Evolutionary conservation across 148 eudicot species (phyloP), one percentile per base, ranked within the genome.

Genomic region (Gaultheria prostrata): DNA sequence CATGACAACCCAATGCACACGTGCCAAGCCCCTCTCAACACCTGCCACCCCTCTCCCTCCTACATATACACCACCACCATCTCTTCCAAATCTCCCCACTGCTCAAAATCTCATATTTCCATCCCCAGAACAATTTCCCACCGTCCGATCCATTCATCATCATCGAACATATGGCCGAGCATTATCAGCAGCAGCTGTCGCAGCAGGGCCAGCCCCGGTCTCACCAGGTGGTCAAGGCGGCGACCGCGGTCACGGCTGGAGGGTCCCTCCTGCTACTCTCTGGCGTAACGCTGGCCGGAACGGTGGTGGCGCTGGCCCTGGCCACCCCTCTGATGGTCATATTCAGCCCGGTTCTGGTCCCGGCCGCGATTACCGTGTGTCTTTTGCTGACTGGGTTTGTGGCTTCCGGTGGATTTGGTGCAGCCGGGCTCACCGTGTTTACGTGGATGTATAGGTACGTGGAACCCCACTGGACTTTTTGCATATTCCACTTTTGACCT

Each of bases 301-400:
- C 92, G 0, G 92, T 92, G 20, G 87, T 92, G 0, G 88, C 86
- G 24, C 86, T 91, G 2, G 85, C 88, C 0, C 4, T 92, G 4
- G 95, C 89, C 12, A 92, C 93, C 0, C 93, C 94, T 8, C 49
- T 92, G 56, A 61, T 90, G 69, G 93, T 92, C 30, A 87, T 92
- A 10, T 92, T 89, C 87, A 92, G 92, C 83, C 95, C 95, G 46
- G 93, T 91, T 21, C 74, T 91, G 14, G 93, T 92, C 4, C 97
- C 97, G 0, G 94, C 95, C 0, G 91, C 84, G 0, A 89, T 92
- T 2, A 80, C 92, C 0, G 79, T 87, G 11, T 87, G 89, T 48
- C 17, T 90, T 13, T 4, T 93, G 39, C 72, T 77, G 2, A 15
- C 75, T 0, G 97, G 93, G 70, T 92, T 93, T 35, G 14, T 92